phyloP scores from a whole-genome alignment of 768 basidiomycete genomes.

The Suillus lakei region DNA sequence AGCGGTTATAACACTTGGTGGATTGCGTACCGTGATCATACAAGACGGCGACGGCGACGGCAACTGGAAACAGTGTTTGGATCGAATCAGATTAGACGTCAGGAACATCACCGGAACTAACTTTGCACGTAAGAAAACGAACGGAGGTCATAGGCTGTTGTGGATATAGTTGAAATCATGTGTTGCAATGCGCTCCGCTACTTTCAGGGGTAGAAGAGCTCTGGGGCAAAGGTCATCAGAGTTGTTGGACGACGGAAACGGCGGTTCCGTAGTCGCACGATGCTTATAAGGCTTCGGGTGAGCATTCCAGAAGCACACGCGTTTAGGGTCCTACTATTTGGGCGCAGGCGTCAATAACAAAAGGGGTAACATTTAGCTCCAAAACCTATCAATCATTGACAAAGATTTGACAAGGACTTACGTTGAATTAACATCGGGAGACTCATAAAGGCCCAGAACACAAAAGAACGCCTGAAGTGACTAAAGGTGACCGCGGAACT shows the following conservation, averaged over 20 bases:
- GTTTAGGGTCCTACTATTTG: neutral
- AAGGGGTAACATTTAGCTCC: neutral
- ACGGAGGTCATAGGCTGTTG: neutral
- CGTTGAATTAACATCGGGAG: neutral
- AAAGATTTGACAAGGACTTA: neutral
- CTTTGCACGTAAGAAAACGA: conserved; percentile 26
- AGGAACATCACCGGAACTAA: conserved; percentile 8
- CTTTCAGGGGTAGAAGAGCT: neutral
- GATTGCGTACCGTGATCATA: conserved; percentile 32
- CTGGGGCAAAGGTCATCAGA: neutral
- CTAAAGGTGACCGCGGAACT: neutral
- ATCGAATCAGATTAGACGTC: conserved; percentile 1
- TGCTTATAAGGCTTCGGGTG: neutral
- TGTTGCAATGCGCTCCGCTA: neutral
- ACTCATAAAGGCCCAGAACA: neutral
- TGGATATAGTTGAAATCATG: neutral
- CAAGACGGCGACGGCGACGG: conserved; percentile 29
- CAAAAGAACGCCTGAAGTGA: neutral
- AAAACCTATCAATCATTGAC: neutral
- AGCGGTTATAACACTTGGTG: neutral
- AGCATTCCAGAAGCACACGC: neutral
- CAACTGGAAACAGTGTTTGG: conserved; percentile 24
- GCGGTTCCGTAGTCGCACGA: neutral
- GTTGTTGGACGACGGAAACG: neutral
- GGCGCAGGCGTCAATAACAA: neutral